Percentiles rank a stretch among this genome's conserved stretches.
Evolutionary conservation across 805 yeast species (phyloP).

Genomic region (Kuraishia piskuri): DNA sequence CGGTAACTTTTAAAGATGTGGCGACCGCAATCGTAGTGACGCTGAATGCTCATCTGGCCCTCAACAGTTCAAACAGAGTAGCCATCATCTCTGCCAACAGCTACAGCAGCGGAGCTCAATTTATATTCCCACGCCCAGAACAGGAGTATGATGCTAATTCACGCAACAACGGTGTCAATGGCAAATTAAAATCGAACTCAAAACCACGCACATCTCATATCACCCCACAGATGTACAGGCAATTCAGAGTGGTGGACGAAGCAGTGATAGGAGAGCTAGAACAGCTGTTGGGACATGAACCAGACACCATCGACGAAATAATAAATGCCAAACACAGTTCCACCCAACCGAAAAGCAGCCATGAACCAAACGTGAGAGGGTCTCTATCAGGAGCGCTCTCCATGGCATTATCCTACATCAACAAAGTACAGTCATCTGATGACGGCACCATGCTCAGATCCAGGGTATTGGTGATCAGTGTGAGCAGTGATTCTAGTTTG

Average conservation of each 20-base stretch:
- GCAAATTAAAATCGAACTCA: conserved; percentile 1
- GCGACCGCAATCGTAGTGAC: conserved; percentile 63
- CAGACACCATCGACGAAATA: conserved; percentile 11
- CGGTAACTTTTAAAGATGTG: conserved; percentile 47
- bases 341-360: conserved; percentile 10
- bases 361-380: conserved; percentile 29
- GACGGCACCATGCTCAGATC: conserved; percentile 45
- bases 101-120: conserved; percentile 43
- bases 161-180: conserved; percentile 4
- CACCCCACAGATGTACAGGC: conserved; percentile 70
- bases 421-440: conserved; percentile 48
- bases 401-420: conserved; percentile 72
- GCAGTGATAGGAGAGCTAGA: conserved; percentile 54
- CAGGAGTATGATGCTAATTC: conserved; percentile 5
- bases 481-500: conserved; percentile 66
- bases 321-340: background rate
- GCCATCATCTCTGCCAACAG: conserved; percentile 74
- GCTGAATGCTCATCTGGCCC: conserved; percentile 80
- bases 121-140: conserved; percentile 52
- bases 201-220: conserved; percentile 20
- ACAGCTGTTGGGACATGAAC: conserved; percentile 27
- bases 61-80: conserved; percentile 77
- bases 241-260: conserved; percentile 74
- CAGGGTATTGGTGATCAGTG: conserved; percentile 51
- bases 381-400: conserved; percentile 74